Percentiles rank a stretch among this genome's conserved stretches.
phyloP scores from a whole-genome alignment of 495 filamentous ascomycete genomes.

The Copromyces sp. region DNA sequence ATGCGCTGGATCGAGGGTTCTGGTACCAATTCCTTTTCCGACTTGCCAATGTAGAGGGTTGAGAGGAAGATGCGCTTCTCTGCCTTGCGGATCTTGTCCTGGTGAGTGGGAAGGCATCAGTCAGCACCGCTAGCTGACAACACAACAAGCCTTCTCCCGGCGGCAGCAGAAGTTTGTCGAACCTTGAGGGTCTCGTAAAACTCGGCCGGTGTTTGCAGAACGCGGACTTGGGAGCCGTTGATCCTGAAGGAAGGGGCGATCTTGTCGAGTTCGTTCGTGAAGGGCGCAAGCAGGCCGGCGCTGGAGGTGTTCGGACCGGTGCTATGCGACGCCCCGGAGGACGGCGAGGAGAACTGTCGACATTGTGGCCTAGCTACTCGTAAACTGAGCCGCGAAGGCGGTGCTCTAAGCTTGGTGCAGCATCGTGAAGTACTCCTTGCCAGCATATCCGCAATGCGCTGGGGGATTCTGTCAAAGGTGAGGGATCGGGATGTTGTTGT shows the following conservation, averaged over 20 bases:
- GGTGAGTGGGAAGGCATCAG: not conserved
- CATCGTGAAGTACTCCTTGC: constrained; percentile 24
- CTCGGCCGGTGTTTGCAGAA: constrained; percentile 66
- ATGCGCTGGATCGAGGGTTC: not conserved
- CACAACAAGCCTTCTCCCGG: not conserved
- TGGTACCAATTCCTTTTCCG: constrained; percentile 72
- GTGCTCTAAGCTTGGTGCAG: constrained; percentile 18
- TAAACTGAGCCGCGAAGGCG: constrained; percentile 14
- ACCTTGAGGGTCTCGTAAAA: constrained; percentile 91
- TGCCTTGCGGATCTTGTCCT: constrained; percentile 74
- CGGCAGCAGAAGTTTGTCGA: constrained; percentile 2
- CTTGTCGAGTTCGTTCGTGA: constrained; percentile 75
- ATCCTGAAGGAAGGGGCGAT: constrained; percentile 86
- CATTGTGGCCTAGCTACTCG: constrained; percentile 23
- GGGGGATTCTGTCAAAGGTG: not conserved
- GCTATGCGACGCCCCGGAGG: constrained; percentile 15
- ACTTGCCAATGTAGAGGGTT: constrained; percentile 91
- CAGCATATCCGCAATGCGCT: constrained; percentile 21
- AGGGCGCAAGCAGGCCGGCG: constrained; percentile 46
- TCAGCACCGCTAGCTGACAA: constrained; percentile 11
- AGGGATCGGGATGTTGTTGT: not conserved
- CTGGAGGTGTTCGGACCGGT: constrained; percentile 14
- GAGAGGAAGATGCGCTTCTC: constrained; percentile 77
- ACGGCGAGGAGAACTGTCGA: constrained; percentile 34
- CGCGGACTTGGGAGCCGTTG: constrained; percentile 64